Evolutionary conservation across 2,329 filamentous ascomycete genomes (phyloP).

Genomic region (Gyromitra esculenta): DNA sequence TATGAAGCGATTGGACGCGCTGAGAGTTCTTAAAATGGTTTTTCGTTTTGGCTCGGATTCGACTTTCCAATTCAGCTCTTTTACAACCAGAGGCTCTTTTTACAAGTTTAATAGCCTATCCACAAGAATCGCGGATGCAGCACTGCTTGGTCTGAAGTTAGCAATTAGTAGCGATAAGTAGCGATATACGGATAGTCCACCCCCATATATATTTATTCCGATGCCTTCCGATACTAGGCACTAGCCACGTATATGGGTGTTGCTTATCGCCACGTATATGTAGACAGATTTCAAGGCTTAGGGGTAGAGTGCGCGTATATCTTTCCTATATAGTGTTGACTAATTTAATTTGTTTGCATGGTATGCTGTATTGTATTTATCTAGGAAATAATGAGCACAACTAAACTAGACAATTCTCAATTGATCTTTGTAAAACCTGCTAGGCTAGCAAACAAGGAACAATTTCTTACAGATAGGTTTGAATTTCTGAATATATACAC

Average conservation of each 20-base stretch:
- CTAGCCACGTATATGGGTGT: background rate
- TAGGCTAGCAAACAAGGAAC: no score
- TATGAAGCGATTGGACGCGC: background rate
- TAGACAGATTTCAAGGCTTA: no score
- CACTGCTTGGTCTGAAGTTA: background rate
- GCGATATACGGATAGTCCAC: background rate
- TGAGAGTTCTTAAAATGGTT: background rate
- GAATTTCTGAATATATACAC: no score
- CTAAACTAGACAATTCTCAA: no score
- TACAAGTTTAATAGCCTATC: background rate
- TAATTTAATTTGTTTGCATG: no score
- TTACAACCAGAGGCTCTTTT: background rate
- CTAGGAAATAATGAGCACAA: no score
- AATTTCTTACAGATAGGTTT: no score
- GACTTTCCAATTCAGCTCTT: no score
- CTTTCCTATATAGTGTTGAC: background rate
- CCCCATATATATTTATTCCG: background rate
- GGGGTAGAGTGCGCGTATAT: background rate
- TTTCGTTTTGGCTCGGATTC: background rate
- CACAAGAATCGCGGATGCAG: background rate
- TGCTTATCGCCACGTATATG: no score
- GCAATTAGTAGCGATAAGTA: background rate
- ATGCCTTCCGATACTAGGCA: background rate
- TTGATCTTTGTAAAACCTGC: no score
- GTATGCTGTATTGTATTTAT: no score